A percentile compares a stretch with the other conserved stretches of the same genome.
phyloP scores from a whole-genome alignment of 2,329 filamentous ascomycete genomes.

The Scedosporium aurantiacum region DNA sequence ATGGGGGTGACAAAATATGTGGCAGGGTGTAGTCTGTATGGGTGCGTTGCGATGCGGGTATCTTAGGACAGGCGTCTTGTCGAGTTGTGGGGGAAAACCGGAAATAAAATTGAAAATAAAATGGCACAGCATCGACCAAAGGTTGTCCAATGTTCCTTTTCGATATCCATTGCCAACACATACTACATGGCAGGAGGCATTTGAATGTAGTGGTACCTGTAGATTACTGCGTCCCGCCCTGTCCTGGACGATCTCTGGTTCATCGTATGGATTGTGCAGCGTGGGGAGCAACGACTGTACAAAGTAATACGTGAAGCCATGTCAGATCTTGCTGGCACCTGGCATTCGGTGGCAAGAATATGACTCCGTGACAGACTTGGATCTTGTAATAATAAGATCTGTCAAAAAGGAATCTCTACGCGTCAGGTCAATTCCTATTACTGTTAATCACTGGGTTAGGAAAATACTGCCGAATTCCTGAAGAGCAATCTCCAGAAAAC shows the following conservation, averaged over 20 bases:
- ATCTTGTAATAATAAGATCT: neutral
- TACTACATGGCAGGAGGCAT: neutral
- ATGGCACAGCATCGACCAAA: neutral
- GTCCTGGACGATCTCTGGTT: too few species aligned
- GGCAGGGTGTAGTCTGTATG: neutral
- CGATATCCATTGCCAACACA: neutral
- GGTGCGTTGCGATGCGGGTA: neutral
- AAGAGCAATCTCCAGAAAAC: neutral
- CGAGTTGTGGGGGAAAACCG: neutral
- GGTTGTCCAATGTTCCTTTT: neutral
- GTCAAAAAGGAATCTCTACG: neutral
- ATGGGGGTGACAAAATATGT: constrained; percentile 1
- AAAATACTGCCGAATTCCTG: neutral
- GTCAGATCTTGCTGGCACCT: too few species aligned
- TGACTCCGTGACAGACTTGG: too few species aligned
- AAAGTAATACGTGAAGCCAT: too few species aligned
- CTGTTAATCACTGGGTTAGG: neutral
- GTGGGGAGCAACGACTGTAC: too few species aligned
- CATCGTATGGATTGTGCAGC: too few species aligned
- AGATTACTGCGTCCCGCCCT: neutral
- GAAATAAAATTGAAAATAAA: neutral
- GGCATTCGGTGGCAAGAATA: neutral
- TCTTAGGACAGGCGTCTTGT: neutral
- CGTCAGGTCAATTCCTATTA: neutral
- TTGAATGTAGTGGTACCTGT: neutral